Evolutionary conservation across 192 early-diverging fungal genomes (phyloP), one percentile per base, ranked within the genome.

Genomic region (Linnemannia schmuckeri): DNA sequence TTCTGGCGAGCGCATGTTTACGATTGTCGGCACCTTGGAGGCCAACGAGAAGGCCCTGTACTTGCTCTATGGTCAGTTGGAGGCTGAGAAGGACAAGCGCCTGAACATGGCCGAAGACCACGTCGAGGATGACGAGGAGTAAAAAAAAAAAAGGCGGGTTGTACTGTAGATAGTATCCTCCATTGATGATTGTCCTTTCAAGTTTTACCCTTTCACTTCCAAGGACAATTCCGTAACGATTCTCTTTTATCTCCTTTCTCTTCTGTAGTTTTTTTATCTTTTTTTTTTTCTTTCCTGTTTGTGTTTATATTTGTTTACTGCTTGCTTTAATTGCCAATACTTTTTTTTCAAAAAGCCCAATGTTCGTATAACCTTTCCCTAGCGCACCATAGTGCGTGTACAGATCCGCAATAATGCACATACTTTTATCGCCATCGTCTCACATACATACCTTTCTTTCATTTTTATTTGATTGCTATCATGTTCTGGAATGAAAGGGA

Each of bases 11-110:
- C 93, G 97, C 33, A 92, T 97, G 89, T 96, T 99, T 76, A 98
- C 97, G 38, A 97, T 99, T 88, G 94, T 94, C 57, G 98, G 98
- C 42, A 92, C 94, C 2, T 91, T 94, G 17, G 97, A 97, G 82
- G 91, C 93, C 49, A 97, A 97, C 89, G 96, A 98, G 84, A 95
- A 94, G 88, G 98, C 98, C 13, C 89, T 99, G 66, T 96, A 96
- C 74, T 89, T 99, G 87, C 92, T 99, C 52, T 97, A 98, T 88
- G 93, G 93, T 27, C 94, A 96, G 84, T 88, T 99, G 63, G 98
- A 99, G 87, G 91, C 86, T 75, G 97, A 99, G 92, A 96, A 94
- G 82, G 94, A 96, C 80, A 93, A 93, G 82, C 95, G 96, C 76
- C 81, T 96, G 44, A 90, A 85, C 75, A 87, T 87, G 79, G 44